Base-by-base conservation (phyloP, 345 rosid species). In the Lumnitzera littorea region DNA sequence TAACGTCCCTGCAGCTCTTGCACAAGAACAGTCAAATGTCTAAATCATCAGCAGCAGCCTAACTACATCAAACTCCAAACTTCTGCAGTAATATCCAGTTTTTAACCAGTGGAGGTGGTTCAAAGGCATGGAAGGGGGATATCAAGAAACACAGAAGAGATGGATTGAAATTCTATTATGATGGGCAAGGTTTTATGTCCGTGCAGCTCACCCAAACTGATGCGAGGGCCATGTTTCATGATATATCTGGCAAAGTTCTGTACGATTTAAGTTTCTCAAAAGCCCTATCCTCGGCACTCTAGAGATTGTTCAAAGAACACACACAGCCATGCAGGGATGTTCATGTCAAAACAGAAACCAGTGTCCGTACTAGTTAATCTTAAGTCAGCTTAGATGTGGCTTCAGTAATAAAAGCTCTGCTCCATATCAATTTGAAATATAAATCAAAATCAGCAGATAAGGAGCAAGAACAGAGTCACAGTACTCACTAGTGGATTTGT, bases 61-160 rank as follows among this genome's bases (percentile, higher is more conserved):
- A 12, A 0, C 20, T 16, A 5, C 5, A 13, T 36, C 9, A 36
- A 36, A 36, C 43, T 36, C 43, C 43, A 9, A 36, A 36, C 43
- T 36, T 36, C 11, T 51, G 56, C 68, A 73, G 78, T 51, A 55
- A 64, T 24, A 60, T 77, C 24, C 78, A 77, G 23, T 78, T 80
- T 62, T 31, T 77, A 15, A 74, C 80, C 13, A 80, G 78, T 57
- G 82, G 74, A 48, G 84, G 68, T n/a, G 79, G 82, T 12, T 76
- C 85, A 23, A 78, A 80, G 59, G 80, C 80, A 56, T 80, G 76
- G 82, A 72, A 69, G 62, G 83, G 83, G 4, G 72, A 67, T 12
- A 58, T 61, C 15, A 62, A 72, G 1, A 52, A 66, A 64, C 6
- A 2, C 29, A 69, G 47, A 14, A 56, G 56, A 64, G 58, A 66